Conservation (phyloP, 148 eudicot species). For the Camellia granthamiana region DNA sequence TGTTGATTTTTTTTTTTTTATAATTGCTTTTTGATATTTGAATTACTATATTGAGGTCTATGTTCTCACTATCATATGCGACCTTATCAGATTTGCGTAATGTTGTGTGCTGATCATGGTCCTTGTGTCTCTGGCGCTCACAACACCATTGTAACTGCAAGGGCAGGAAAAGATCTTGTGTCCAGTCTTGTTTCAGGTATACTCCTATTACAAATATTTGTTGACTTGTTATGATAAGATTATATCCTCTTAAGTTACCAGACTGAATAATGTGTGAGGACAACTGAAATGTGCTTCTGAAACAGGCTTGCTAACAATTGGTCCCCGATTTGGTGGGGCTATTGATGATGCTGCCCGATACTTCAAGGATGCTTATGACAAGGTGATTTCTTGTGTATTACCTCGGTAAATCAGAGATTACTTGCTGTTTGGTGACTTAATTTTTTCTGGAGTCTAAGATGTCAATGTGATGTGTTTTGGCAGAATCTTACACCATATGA, state of each 20-base stretch:
- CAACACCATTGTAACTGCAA: slow-evolving; percentile 91
- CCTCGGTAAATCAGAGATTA: background rate
- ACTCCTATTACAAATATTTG: background rate
- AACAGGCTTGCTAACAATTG: slow-evolving; percentile 91
- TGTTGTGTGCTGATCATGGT: slow-evolving; percentile 98
- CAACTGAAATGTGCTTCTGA: slow-evolving; percentile 3
- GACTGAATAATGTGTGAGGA: background rate
- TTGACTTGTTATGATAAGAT: too few species aligned
- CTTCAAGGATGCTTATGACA: slow-evolving; percentile 94
- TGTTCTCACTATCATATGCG: background rate
- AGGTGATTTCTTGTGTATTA: slow-evolving; percentile 43
- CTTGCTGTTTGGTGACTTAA: background rate
- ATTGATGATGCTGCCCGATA: slow-evolving; percentile 98
- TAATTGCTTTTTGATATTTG: slow-evolving; percentile 2
- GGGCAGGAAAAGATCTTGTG: slow-evolving; percentile 96
- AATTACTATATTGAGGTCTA: background rate
- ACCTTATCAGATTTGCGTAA: slow-evolving; percentile 65
- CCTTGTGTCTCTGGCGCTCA: slow-evolving; percentile 98
- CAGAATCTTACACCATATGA: slow-evolving; percentile 89
- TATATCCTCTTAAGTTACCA: background rate
- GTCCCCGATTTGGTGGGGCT: slow-evolving; percentile 98
- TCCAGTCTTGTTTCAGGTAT: slow-evolving; percentile 93
- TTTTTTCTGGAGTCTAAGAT: slow-evolving; percentile 8
- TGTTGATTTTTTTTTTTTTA: background rate
- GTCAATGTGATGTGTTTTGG: slow-evolving; percentile 18